Conservation (phyloP, 768 basidiomycete species). For the Suillus alpinus region DNA sequence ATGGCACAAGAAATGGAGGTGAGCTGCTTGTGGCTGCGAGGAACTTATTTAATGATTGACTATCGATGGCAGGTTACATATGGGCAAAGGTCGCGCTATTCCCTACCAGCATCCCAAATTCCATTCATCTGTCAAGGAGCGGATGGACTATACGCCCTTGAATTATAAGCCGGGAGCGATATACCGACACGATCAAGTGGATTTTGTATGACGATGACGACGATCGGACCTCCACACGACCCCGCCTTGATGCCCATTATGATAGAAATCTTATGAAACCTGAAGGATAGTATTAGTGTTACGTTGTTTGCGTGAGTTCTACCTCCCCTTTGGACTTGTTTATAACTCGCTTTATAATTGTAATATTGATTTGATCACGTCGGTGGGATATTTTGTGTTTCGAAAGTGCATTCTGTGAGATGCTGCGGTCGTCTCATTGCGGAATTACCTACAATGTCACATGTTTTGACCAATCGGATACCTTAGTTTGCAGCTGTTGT, state of each 20-base stretch:
- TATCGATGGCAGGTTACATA: constrained; percentile 31
- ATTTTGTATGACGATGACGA: constrained; percentile 37
- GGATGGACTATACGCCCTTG: constrained; percentile 46
- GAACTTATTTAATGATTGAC: background rate
- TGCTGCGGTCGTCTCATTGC: background rate
- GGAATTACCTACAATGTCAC: background rate
- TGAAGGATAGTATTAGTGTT: background rate
- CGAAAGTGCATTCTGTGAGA: background rate
- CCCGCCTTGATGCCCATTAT: background rate
- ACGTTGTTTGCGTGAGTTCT: background rate
- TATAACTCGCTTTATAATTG: background rate
- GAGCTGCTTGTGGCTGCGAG: constrained; percentile 23
- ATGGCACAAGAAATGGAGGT: constrained; percentile 60
- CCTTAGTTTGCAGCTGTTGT: background rate
- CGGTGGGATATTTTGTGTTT: background rate
- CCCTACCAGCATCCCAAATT: constrained; percentile 47
- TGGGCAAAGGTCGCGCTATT: constrained; percentile 58
- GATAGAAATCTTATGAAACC: background rate
- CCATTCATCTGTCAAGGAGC: constrained; percentile 60
- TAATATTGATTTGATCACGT: background rate
- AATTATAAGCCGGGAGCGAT: constrained; percentile 59
- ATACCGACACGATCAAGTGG: constrained; percentile 46
- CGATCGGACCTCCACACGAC: background rate
- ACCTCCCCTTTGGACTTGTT: background rate
- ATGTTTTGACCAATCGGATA: background rate